A percentile compares a stretch with the other conserved stretches of the same genome.
Evolutionary conservation across 2,329 filamentous ascomycete genomes (phyloP).

Genomic region (Diplocarpon mali): DNA sequence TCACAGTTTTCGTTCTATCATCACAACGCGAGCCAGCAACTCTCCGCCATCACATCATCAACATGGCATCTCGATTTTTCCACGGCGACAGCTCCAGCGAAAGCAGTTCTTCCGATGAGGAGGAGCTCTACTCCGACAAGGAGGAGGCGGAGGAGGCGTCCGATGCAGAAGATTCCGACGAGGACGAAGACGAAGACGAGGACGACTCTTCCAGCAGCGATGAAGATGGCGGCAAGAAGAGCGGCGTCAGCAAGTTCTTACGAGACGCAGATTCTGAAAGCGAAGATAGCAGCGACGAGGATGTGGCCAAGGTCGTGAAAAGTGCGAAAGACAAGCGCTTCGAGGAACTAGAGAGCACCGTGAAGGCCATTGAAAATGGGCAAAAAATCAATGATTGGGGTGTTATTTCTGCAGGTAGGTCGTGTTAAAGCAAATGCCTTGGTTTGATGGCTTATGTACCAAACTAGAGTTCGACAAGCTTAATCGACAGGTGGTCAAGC

Average conservation of each 20-base stretch:
- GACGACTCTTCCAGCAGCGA: slow-evolving; percentile 51
- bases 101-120: slow-evolving; percentile 85
- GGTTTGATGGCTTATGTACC: slow-evolving; percentile 11
- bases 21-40: background rate
- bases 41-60: slow-evolving; percentile 1
- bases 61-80: slow-evolving; percentile 93
- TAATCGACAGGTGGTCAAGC: slow-evolving; percentile 73
- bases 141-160: slow-evolving; percentile 49
- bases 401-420: slow-evolving; percentile 74
- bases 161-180: slow-evolving; percentile 33
- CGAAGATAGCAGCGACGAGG: slow-evolving; percentile 75
- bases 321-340: slow-evolving; percentile 96
- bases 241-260: slow-evolving; percentile 77
- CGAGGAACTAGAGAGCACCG: slow-evolving; percentile 83
- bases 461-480: slow-evolving; percentile 85
- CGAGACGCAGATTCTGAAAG: slow-evolving; percentile 59
- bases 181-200: slow-evolving; percentile 42
- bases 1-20: background rate
- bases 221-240: slow-evolving; percentile 51
- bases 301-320: slow-evolving; percentile 78
- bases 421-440: background rate
- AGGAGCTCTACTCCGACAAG: slow-evolving; percentile 79
- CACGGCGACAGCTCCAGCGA: slow-evolving; percentile 93
- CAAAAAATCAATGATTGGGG: slow-evolving; percentile 98
- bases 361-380: slow-evolving; percentile 89